Base-by-base conservation (phyloP, 1,284 basidiomycete genomes). In the Cryptococcus floricola region DNA sequence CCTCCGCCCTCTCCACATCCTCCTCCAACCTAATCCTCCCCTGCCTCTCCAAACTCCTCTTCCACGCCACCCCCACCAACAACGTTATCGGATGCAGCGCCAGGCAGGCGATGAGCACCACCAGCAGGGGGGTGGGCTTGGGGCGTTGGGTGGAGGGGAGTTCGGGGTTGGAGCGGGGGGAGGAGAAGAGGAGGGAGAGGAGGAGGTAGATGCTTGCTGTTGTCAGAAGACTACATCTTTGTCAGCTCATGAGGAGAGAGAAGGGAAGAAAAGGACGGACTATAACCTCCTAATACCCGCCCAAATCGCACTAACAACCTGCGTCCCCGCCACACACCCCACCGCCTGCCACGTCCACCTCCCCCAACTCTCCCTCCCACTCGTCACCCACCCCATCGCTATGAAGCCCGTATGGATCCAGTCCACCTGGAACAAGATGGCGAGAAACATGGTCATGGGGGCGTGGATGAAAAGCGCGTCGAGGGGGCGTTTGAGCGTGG, bases 391-490 rank as follows among this genome's bases (percentile, higher is more conserved):
- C 27, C 73, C 74, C 19, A 80, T 68, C 7, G 78, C 78, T 55
- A 81, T 73, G 66, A 80, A 79, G 6, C 80, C 78, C 56, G 76
- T 76, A 63, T 80, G 79, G 54, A 79, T 69, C 63, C 79, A 71
- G 53, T 79, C 77, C 50, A 80, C 69, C 54, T 78, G 67, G 61
- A 80, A 72, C 3, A 79, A 74, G 58, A 81, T 70, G n/a, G 78
- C 74, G 37, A 80, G 71, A 59, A 81, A 71, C 56, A 81, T 70
- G 23, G 77, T 76, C 67, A 80, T 73, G 3, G 79, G 78, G 0
- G 78, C 73, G 66, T 81, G 80, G 62, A 81, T 77, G 63, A 81
- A 78, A 12, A 80, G 52, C 47, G 78, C 77, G 67, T 80, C 80
- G 51, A 81, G 63, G 4, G 80, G 80, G 50, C 77, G 74, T 34